phyloP scores from a whole-genome alignment of 179 eudicot species.

The Beta macrorhiza region DNA sequence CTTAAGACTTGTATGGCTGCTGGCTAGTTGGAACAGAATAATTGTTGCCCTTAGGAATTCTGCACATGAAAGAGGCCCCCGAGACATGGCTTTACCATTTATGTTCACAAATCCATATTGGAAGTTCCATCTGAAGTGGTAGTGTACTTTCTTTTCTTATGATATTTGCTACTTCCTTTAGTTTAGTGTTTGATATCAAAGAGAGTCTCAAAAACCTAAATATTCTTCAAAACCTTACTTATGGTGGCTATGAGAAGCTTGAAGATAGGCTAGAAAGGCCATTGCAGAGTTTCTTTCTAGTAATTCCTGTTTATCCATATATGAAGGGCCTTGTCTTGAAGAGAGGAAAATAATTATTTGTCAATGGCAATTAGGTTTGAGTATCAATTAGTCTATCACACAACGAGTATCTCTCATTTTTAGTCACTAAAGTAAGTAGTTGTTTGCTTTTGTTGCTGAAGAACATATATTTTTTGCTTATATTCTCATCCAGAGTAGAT shows the following conservation, averaged over 20 bases:
- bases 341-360: neutral
- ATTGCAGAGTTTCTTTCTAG: neutral
- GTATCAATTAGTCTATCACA: neutral
- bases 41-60: neutral
- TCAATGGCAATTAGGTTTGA: neutral
- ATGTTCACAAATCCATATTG: no score
- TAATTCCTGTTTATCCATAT: neutral
- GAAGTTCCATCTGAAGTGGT: no score
- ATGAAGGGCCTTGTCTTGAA: neutral
- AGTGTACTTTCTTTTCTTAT: no score
- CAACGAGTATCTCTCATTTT: neutral
- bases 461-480: conserved; percentile 6
- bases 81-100: neutral
- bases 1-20: neutral
- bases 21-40: neutral
- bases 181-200: no score
- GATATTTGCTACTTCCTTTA: no score
- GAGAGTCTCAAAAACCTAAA: no score
- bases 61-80: neutral
- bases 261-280: neutral
- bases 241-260: neutral
- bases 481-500: neutral
- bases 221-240: no score
- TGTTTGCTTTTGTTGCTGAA: neutral
- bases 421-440: neutral